These are phyloP conservation scores for Stachybotrys chartarum DNA, from an alignment of 2,329 filamentous ascomycete genomes.

Conservation along the genomic window DNA sequence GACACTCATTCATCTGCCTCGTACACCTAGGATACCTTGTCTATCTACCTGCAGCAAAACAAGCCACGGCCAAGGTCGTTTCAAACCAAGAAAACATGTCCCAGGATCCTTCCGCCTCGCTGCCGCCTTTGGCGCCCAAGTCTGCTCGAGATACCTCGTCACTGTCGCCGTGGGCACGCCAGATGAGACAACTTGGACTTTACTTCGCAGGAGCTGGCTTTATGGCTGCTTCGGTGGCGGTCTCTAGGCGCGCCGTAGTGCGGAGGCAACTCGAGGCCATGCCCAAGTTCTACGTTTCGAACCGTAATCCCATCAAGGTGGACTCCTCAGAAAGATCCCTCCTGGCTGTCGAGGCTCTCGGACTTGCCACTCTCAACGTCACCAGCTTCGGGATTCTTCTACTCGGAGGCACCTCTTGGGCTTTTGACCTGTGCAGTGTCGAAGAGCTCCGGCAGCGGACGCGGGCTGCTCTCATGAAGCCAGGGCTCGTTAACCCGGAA, in stretches of 20 bases:
- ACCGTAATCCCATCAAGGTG: conserved; percentile 25
- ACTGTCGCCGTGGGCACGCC: conserved; percentile 35
- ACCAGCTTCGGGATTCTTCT: conserved; percentile 67
- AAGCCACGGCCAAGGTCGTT: neutral
- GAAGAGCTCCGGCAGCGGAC: conserved; percentile 54
- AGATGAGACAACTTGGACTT: conserved; percentile 55
- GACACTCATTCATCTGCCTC: too few species aligned
- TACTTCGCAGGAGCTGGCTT: conserved; percentile 72
- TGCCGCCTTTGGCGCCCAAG: conserved; percentile 9
- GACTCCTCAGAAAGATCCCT: conserved; percentile 30
- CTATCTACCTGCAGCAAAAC: too few species aligned
- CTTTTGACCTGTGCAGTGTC: conserved; percentile 65
- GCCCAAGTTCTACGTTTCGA: conserved; percentile 67
- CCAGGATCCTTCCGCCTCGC: conserved; percentile 6
- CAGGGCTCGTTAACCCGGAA: conserved; percentile 27
- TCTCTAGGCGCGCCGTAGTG: conserved; percentile 64
- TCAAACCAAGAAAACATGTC: neutral
- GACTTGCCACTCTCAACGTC: conserved; percentile 82
- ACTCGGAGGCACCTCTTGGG: conserved; percentile 67
- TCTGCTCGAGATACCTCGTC: conserved; percentile 16
- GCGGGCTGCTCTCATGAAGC: conserved; percentile 31
- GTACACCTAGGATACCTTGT: too few species aligned
- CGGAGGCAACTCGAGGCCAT: conserved; percentile 53
- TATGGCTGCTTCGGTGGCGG: conserved; percentile 60
- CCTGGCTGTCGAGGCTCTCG: conserved; percentile 77